A percentile compares a stretch with the other conserved stretches of the same genome.
Conservation (phyloP, 768 basidiomycete genomes). For the Kwoniella botswanensis region DNA sequence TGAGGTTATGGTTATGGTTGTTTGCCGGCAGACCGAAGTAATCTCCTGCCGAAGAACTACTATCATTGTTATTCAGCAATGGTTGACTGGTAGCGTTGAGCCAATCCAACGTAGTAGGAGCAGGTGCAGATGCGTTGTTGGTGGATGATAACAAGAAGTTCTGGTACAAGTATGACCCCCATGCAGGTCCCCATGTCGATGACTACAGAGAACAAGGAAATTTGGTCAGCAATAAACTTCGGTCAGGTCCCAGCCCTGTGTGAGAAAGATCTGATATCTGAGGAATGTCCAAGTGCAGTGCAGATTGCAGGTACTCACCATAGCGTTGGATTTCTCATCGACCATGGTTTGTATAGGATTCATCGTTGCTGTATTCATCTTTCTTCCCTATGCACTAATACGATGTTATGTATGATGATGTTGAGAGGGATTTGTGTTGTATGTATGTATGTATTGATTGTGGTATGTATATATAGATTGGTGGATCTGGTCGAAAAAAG, state of each 20-base stretch:
- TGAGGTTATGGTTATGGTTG: background rate
- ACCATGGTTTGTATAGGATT: background rate
- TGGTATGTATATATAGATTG: background rate
- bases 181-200: slow-evolving; percentile 29
- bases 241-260: no score
- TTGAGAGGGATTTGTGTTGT: background rate
- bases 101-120: slow-evolving; percentile 37
- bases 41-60: slow-evolving; percentile 11
- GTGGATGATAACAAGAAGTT: slow-evolving; percentile 36
- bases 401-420: background rate
- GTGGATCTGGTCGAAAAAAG: background rate
- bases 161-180: slow-evolving; percentile 52
- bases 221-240: background rate
- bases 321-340: slow-evolving; percentile 7
- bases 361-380: slow-evolving; percentile 2
- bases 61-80: slow-evolving; percentile 1
- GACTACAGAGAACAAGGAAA: background rate
- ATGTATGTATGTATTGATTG: background rate
- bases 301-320: slow-evolving; percentile 9
- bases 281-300: background rate
- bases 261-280: no score
- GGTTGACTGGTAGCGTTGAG: slow-evolving; percentile 23
- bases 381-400: background rate
- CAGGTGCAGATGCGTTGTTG: slow-evolving; percentile 30
- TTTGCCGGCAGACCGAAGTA: slow-evolving; percentile 30